Conservation (phyloP, 225 moss, liverwort and hornwort species). For the Polytrichum formosum region DNA sequence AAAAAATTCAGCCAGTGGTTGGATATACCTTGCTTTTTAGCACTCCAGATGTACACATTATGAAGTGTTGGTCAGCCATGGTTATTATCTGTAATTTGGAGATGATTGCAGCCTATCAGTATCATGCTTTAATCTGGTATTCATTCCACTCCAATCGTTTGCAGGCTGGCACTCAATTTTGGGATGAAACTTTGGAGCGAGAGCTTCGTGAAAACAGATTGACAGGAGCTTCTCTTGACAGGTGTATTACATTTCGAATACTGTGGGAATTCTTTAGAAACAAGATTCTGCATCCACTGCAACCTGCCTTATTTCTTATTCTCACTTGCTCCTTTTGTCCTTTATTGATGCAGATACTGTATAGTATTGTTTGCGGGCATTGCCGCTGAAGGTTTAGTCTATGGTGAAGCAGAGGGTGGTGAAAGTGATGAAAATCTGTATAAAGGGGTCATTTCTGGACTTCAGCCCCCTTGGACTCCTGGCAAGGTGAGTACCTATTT, state of each 20-base stretch:
- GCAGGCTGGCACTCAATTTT: slow-evolving; percentile 98
- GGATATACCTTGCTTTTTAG: too few species aligned
- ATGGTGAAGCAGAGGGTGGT: slow-evolving; percentile 91
- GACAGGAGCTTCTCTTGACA: slow-evolving; percentile 73
- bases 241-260: slow-evolving; percentile 30
- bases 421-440: slow-evolving; percentile 97
- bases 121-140: too few species aligned
- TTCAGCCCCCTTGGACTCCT: slow-evolving; percentile 87
- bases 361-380: slow-evolving; percentile 92
- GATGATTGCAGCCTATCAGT: too few species aligned
- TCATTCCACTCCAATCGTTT: neutral
- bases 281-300: neutral
- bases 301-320: neutral
- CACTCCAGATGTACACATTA: too few species aligned
- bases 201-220: slow-evolving; percentile 64
- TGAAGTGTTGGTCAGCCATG: too few species aligned
- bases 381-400: slow-evolving; percentile 88
- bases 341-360: slow-evolving; percentile 57
- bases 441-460: slow-evolving; percentile 67
- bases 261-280: neutral
- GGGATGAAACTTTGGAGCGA: slow-evolving; percentile 81
- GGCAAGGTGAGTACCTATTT: slow-evolving; percentile 56
- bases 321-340: neutral
- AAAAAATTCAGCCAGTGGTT: too few species aligned
- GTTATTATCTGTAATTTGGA: too few species aligned